Evolutionary conservation across 2,329 filamentous ascomycete genomes (phyloP).

Genomic region (Microdochium nivale): DNA sequence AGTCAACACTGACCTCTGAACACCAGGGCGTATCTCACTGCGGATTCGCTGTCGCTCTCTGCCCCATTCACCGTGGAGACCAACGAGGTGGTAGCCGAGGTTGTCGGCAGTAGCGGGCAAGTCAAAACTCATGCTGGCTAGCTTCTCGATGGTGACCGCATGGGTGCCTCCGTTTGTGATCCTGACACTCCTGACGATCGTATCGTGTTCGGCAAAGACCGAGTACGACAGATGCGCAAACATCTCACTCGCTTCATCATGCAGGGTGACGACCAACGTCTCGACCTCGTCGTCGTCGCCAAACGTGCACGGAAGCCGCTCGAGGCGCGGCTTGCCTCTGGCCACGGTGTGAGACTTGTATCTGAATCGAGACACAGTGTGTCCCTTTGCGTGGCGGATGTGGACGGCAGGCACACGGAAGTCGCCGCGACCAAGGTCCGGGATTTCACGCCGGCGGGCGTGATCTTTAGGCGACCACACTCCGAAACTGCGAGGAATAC

Average conservation of each 20-base stretch:
- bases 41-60: slow-evolving; percentile 46
- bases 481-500: slow-evolving; percentile 32
- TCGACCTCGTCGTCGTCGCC: slow-evolving; percentile 46
- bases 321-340: slow-evolving; percentile 45
- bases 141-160: slow-evolving; percentile 43
- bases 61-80: slow-evolving; percentile 55
- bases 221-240: slow-evolving; percentile 53
- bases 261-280: slow-evolving; percentile 48
- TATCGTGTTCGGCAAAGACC: slow-evolving; percentile 52
- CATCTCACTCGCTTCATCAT: slow-evolving; percentile 49
- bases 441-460: slow-evolving; percentile 51
- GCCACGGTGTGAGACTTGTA: slow-evolving; percentile 49
- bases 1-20: slow-evolving; percentile 42
- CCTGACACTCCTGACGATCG: slow-evolving; percentile 51
- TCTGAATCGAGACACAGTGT: slow-evolving; percentile 48
- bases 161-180: slow-evolving; percentile 49
- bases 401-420: slow-evolving; percentile 53
- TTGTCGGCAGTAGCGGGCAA: slow-evolving; percentile 35
- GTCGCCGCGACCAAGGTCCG: slow-evolving; percentile 55
- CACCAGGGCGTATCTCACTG: slow-evolving; percentile 46
- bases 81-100: slow-evolving; percentile 50
- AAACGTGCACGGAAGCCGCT: slow-evolving; percentile 51
- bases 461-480: slow-evolving; percentile 46
- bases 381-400: slow-evolving; percentile 48
- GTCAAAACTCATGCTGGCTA: slow-evolving; percentile 54